These are phyloP conservation scores for Candida railenensis DNA, from an alignment of 805 yeast genomes.

Conservation along the genomic window DNA sequence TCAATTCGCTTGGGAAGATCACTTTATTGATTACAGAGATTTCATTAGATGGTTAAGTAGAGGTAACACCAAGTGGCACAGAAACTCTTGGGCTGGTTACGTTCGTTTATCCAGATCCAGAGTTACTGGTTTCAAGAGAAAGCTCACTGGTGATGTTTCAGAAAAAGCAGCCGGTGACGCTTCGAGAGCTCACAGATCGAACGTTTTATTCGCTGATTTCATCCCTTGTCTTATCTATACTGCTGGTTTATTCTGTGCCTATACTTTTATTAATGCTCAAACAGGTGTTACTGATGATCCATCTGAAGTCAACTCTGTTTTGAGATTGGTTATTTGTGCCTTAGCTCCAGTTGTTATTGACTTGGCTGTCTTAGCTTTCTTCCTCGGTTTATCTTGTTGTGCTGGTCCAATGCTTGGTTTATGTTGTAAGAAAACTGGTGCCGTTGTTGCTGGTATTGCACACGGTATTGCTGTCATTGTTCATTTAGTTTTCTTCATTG, in stretches of 20 bases:
- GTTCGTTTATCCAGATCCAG: slow-evolving; percentile 79
- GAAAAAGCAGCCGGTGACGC: slow-evolving; percentile 70
- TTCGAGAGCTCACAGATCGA: slow-evolving; percentile 74
- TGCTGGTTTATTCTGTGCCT: slow-evolving; percentile 70
- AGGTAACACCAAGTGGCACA: slow-evolving; percentile 87
- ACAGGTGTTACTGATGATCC: slow-evolving; percentile 64
- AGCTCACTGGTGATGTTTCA: slow-evolving; percentile 61
- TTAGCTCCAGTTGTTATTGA: slow-evolving; percentile 90
- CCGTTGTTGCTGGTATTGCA: slow-evolving; percentile 92
- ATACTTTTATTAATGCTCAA: slow-evolving; percentile 80
- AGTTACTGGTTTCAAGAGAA: slow-evolving; percentile 87
- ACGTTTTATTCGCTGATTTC: slow-evolving; percentile 78
- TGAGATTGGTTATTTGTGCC: slow-evolving; percentile 76
- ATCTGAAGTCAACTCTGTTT: slow-evolving; percentile 60
- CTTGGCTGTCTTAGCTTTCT: slow-evolving; percentile 76
- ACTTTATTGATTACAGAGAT: slow-evolving; percentile 94
- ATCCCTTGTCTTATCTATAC: slow-evolving; percentile 70
- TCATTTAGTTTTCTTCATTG: slow-evolving; percentile 84
- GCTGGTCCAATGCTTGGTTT: slow-evolving; percentile 93
- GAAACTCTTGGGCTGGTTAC: slow-evolving; percentile 87
- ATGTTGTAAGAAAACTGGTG: slow-evolving; percentile 96
- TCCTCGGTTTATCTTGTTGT: slow-evolving; percentile 88
- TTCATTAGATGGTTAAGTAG: slow-evolving; percentile 88
- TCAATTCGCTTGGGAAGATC: slow-evolving; percentile 95
- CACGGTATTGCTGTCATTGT: slow-evolving; percentile 92